These are phyloP conservation scores for Annulohypoxylon stygium DNA, from an alignment of 495 filamentous ascomycete species.

Conservation along the genomic window DNA sequence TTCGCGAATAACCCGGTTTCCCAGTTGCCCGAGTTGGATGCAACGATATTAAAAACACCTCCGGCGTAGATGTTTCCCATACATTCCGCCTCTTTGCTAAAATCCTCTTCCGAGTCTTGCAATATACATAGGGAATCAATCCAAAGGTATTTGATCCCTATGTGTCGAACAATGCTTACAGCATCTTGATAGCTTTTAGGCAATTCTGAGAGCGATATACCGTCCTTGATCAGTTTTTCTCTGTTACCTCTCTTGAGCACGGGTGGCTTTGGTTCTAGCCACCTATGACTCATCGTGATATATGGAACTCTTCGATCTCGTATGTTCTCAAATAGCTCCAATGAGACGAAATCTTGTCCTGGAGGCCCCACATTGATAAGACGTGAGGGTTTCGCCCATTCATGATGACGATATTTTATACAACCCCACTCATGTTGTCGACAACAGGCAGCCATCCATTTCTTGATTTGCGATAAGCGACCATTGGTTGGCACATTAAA, in stretches of 20 bases:
- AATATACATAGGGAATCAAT: constrained; percentile 14
- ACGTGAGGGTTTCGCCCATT: not conserved
- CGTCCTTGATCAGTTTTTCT: not conserved
- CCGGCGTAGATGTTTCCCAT: constrained; percentile 11
- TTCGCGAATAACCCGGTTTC: not conserved
- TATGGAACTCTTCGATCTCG: not conserved
- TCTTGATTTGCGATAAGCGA: not conserved
- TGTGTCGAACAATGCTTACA: constrained; percentile 2
- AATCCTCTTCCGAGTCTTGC: constrained; percentile 7
- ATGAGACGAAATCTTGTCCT: constrained; percentile 1
- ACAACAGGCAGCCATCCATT: not conserved
- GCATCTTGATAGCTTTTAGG: constrained; percentile 7
- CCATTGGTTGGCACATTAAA: not conserved
- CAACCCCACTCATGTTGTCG: constrained; percentile 1
- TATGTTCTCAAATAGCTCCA: not conserved
- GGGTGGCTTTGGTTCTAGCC: not conserved
- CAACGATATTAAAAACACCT: constrained; percentile 4
- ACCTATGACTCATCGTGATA: constrained; percentile 2
- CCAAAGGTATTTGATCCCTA: constrained; percentile 13
- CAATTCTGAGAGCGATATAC: not conserved
- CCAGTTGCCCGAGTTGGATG: not conserved
- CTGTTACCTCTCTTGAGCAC: not conserved
- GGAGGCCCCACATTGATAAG: constrained; percentile 2
- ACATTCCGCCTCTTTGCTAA: constrained; percentile 5
- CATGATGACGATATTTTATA: not conserved